Conservation (phyloP, 805 yeast species). For the Zygoascus flipseniorum region DNA sequence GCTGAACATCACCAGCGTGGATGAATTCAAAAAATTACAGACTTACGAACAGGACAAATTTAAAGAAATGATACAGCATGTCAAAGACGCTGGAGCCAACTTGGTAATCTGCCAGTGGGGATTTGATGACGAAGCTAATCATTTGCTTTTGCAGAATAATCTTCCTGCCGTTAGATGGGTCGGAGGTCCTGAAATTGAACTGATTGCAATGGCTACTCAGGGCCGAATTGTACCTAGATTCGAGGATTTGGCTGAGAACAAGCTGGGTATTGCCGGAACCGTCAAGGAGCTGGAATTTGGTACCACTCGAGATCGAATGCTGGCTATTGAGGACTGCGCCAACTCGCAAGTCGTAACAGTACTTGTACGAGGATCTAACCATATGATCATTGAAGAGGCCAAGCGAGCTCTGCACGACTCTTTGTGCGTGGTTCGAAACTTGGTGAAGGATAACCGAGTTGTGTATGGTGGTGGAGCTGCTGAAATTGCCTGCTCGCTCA, state of each 20-base stretch:
- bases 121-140: conserved; percentile 97
- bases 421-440: conserved; percentile 92
- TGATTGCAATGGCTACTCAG: conserved; percentile 93
- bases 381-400: conserved; percentile 97
- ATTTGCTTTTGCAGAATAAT: conserved; percentile 74
- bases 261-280: conserved; percentile 80
- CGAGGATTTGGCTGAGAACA: conserved; percentile 75
- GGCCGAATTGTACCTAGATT: conserved; percentile 97
- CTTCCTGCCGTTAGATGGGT: conserved; percentile 98
- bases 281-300: conserved; percentile 90
- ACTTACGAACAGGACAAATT: conserved; percentile 87
- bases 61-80: conserved; percentile 77
- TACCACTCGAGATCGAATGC: conserved; percentile 93
- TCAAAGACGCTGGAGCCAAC: conserved; percentile 88
- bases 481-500: conserved; percentile 86
- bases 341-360: conserved; percentile 86
- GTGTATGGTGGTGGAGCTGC: conserved; percentile 99
- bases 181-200: conserved; percentile 93
- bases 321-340: conserved; percentile 84
- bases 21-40: conserved; percentile 86
- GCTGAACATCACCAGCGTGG: conserved; percentile 86
- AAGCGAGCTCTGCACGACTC: conserved; percentile 95
- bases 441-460: conserved; percentile 82
- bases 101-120: conserved; percentile 99
- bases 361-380: conserved; percentile 90